phyloP scores from a whole-genome alignment of 345 rosid species.

The Dimocarpus longan region DNA sequence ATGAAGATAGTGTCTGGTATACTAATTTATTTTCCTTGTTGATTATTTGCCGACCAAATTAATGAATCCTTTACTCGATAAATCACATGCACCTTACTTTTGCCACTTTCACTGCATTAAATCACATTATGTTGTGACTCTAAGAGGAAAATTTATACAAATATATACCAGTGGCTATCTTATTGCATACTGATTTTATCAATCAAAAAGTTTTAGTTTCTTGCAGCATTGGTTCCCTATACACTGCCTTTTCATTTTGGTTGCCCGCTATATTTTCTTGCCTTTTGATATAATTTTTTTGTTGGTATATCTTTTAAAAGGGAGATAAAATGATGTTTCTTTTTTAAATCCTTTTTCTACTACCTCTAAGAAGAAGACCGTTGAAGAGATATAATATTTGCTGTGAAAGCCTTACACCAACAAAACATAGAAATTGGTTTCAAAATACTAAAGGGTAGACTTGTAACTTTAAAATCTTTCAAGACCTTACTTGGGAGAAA shows the following conservation, averaged over 20 bases:
- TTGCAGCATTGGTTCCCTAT: background rate
- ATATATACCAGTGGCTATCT: background rate
- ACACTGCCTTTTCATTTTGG: background rate
- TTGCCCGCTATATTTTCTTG: background rate
- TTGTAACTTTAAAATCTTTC: too few relatives aligned
- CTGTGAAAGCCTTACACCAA: too few relatives aligned
- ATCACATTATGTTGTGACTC: too few relatives aligned
- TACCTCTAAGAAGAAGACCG: too few relatives aligned
- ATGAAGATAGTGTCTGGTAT: slow-evolving; percentile 65
- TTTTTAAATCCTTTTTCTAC: too few relatives aligned
- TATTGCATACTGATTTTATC: background rate
- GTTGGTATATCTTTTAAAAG: background rate
- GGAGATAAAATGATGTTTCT: too few relatives aligned
- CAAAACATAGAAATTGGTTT: too few relatives aligned
- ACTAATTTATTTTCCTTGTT: background rate
- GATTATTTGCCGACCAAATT: slow-evolving; percentile 1
- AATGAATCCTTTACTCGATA: background rate
- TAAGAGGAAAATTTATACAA: too few relatives aligned
- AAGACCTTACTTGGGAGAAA: too few relatives aligned
- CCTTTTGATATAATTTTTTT: background rate
- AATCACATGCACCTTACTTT: background rate
- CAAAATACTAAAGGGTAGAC: too few relatives aligned
- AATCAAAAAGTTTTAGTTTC: background rate
- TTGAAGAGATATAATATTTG: too few relatives aligned
- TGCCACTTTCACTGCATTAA: too few relatives aligned